Evolutionary conservation across 768 basidiomycete genomes (phyloP), one percentile per base, ranked within the genome.

Genomic region (Termitomyces sp.): DNA sequence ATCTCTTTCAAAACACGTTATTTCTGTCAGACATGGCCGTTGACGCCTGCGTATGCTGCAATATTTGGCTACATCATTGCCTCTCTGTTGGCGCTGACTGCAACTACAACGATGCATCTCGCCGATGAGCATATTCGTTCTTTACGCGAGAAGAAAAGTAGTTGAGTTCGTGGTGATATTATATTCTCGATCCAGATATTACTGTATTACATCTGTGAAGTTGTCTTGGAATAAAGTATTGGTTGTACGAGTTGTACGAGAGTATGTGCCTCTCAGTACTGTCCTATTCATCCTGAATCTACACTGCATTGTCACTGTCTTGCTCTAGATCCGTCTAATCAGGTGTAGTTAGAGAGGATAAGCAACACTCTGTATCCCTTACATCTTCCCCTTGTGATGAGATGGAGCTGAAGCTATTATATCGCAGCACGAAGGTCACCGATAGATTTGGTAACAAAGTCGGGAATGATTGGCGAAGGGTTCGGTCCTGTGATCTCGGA

Each of bases 361-460:
- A 47, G 32, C 21, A 47, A 12, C 21, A 7, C 14, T 9, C 8
- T 2, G 2, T 10, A 32, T 9, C 9, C 30, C 10, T 32, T 28
- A 7, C 28, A 28, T 28, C 7, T 34, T 34, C 32, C 15, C 32
- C 15, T 34, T 1, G 21, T 11, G 14, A 34, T 37, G 35, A 17
- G 35, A 37, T 37, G 12, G 42, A 51, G 34, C 30, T 53, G 12
- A 35, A 52, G 34, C 35, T 55, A 64, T 64, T 55, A 37, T 52
- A 64, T 64, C 38, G 74, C 64, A 51, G 65, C 69, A 49, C 80
- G 76, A 61, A 98, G 75, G 71, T 98, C 92, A 34, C 90, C 94
- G 59, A 99, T 79, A 8, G 90, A 87, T 46, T 78, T 62, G 7
- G 88, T 87, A 60, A 96, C 81, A 67, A 83, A 97, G 71, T 89